A percentile compares a stretch with the other conserved stretches of the same genome.
Evolutionary conservation across 176 grass and related monocot species (phyloP).

Genomic region (Lolium perenne): DNA sequence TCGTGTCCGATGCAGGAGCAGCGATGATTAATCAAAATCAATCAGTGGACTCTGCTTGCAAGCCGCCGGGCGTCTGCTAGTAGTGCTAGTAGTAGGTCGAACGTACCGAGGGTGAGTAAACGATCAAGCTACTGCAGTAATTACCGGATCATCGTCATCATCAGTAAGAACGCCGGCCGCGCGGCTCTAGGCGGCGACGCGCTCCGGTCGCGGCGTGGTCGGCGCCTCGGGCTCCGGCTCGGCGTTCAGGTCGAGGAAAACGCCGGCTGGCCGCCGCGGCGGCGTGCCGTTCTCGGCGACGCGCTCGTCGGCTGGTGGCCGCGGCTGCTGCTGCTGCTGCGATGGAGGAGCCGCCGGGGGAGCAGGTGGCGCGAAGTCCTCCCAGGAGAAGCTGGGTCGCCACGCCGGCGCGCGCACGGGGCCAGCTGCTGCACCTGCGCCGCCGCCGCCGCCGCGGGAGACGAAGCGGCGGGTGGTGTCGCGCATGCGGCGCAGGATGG

Average conservation of each 20-base stretch:
- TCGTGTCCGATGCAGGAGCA: too few relatives aligned
- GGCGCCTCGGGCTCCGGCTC: slow-evolving; percentile 67
- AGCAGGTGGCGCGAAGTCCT: slow-evolving; percentile 59
- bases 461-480: slow-evolving; percentile 44
- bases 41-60: too few relatives aligned
- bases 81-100: too few relatives aligned
- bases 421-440: neutral
- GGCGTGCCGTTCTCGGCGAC: slow-evolving; percentile 30
- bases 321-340: too few relatives aligned
- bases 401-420: slow-evolving; percentile 40
- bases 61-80: too few relatives aligned
- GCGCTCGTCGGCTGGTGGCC: slow-evolving; percentile 18
- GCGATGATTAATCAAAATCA: too few relatives aligned
- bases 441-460: neutral
- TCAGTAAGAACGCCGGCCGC: too few relatives aligned
- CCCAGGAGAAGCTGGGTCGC: slow-evolving; percentile 73
- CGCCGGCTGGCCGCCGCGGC: neutral
- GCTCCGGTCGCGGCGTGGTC: neutral
- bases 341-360: neutral
- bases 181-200: too few relatives aligned
- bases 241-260: slow-evolving; percentile 63
- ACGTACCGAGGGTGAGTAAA: too few relatives aligned
- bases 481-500: slow-evolving; percentile 78
- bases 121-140: too few relatives aligned
- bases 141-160: too few relatives aligned